Conservation (phyloP, 1,284 basidiomycete species). For the Inonotus obliquus region DNA sequence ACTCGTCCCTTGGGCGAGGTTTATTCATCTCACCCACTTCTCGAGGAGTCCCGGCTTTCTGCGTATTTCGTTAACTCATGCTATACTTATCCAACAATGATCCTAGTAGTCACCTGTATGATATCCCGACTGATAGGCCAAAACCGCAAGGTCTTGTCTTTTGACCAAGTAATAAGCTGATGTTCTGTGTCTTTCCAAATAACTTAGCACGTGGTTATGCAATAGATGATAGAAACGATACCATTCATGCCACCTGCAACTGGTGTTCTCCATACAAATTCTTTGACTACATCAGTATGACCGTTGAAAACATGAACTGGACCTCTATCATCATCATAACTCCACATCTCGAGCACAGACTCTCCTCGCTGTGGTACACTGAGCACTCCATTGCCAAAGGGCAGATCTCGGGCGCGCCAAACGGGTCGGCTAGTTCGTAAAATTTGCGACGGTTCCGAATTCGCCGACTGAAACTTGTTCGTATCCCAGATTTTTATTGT, state of each 20-base stretch:
- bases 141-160: conserved; percentile 87
- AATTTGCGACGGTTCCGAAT: conserved; percentile 43
- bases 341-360: conserved; percentile 84
- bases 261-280: conserved; percentile 90
- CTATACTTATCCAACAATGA: neutral
- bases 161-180: conserved; percentile 96
- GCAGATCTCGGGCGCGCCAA: conserved; percentile 89
- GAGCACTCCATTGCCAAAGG: conserved; percentile 89
- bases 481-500: conserved; percentile 85
- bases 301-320: conserved; percentile 83
- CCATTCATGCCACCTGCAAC: conserved; percentile 37
- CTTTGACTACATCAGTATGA: conserved; percentile 91
- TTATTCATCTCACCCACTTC: neutral
- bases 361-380: conserved; percentile 89
- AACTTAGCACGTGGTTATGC: neutral
- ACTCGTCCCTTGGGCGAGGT: conserved; percentile 22
- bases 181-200: conserved; percentile 64
- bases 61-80: neutral
- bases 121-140: conserved; percentile 81
- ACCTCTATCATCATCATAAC: conserved; percentile 39
- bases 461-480: conserved; percentile 27
- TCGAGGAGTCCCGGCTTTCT: conserved; percentile 24
- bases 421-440: conserved; percentile 86
- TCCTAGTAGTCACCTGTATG: conserved; percentile 47
- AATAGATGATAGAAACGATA: conserved; percentile 24